Conservation (phyloP, 257 asterid genomes). For the Anisodus tanguticus region DNA sequence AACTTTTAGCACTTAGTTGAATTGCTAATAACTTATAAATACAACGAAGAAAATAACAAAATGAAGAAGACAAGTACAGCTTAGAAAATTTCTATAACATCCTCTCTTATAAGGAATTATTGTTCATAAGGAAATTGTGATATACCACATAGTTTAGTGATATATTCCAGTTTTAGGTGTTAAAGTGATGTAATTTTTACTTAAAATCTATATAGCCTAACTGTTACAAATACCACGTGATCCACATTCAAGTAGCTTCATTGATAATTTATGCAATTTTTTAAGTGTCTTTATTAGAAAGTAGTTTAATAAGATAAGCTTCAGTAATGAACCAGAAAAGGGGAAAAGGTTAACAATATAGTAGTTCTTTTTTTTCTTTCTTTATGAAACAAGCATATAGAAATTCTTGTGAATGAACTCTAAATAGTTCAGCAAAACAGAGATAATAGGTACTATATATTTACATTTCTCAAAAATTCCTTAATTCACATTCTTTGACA, state of each 20-base stretch:
- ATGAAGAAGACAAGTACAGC: background rate
- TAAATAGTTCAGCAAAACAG: slow-evolving; percentile 2
- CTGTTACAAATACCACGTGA: slow-evolving; percentile 13
- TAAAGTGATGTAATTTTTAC: background rate
- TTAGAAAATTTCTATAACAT: background rate
- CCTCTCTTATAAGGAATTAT: slow-evolving; percentile 6
- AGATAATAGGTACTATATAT: background rate
- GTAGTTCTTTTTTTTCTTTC: background rate
- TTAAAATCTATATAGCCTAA: background rate
- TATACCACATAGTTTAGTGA: background rate
- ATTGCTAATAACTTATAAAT: background rate
- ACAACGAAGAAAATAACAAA: slow-evolving; percentile 7
- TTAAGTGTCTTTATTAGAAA: background rate
- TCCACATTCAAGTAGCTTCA: background rate
- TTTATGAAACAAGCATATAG: background rate
- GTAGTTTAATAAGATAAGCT: background rate
- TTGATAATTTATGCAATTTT: background rate
- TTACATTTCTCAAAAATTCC: slow-evolving; percentile 6
- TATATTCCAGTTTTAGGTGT: background rate
- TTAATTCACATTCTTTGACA: background rate
- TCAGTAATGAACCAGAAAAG: background rate
- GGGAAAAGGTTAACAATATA: background rate
- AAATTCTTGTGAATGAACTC: background rate
- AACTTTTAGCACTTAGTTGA: background rate
- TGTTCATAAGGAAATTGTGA: background rate